phyloP scores from a whole-genome alignment of 1,284 basidiomycete species.

The Sphagnurus paluster region DNA sequence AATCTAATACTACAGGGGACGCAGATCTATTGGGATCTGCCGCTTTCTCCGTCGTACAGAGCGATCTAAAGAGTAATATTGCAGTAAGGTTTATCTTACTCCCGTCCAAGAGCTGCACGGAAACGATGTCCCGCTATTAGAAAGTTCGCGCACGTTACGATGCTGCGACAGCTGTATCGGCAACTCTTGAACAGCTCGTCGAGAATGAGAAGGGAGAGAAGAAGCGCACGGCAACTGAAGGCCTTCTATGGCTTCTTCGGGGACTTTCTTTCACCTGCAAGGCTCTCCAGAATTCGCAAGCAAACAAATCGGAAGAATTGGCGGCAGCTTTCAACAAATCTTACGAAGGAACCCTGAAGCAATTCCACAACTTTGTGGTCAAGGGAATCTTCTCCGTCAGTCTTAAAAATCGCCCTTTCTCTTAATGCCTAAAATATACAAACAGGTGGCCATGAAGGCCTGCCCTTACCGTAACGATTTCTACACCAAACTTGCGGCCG shows the following conservation, averaged over 20 bases:
- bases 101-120: slow-evolving; percentile 1
- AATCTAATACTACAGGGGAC: too few species aligned
- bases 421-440: slow-evolving; percentile 13
- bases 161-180: slow-evolving; percentile 61
- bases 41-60: slow-evolving; percentile 85
- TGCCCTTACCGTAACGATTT: slow-evolving; percentile 92
- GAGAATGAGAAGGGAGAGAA: slow-evolving; percentile 86
- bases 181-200: slow-evolving; percentile 85
- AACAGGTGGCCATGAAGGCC: slow-evolving; percentile 92
- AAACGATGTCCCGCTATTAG: slow-evolving; percentile 41
- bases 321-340: slow-evolving; percentile 76
- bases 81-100: slow-evolving; percentile 49
- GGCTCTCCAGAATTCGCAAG: slow-evolving; percentile 75
- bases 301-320: slow-evolving; percentile 73
- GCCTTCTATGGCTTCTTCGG: slow-evolving; percentile 88
- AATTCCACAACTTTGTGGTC: slow-evolving; percentile 88
- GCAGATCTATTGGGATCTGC: slow-evolving; percentile 89
- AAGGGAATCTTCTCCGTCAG: slow-evolving; percentile 83
- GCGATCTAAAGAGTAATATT: slow-evolving; percentile 93
- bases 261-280: slow-evolving; percentile 92
- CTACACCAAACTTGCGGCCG: slow-evolving; percentile 85
- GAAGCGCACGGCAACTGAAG: slow-evolving; percentile 87
- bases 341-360: slow-evolving; percentile 83
- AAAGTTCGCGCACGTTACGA: slow-evolving; percentile 88
- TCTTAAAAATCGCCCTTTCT: slow-evolving; percentile 20